Base-by-base conservation (phyloP, 2,329 filamentous ascomycete species). In the Aspergillus pseudoterreus region DNA sequence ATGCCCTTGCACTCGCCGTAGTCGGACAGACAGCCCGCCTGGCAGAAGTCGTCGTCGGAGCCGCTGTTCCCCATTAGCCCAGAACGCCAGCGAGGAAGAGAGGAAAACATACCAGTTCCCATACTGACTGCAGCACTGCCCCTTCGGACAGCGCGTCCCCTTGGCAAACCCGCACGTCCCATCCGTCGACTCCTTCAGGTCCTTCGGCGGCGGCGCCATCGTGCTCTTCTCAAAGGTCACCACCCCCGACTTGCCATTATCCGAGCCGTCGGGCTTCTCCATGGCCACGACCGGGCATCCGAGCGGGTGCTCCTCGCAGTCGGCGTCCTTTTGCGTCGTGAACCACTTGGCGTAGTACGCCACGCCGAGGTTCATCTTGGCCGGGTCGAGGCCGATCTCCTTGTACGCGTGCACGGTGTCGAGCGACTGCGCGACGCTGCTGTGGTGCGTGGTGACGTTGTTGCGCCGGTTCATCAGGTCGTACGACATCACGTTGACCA, bases 271-370 rank as follows among this genome's bases (percentile, higher is more conserved):
- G 0, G 81, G 75, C 44, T 82, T 77, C 67, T 89, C 85, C 52
- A 87, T 76, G 3, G 74, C 64, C 11, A 78, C 76, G 0, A 83
- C 82, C 4, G 77, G 75, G 64, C 85, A 88, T 21, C 82, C 83
- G 6, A 85, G 66, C 0, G 83, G 77, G 3, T 71, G 53, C 1
- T 66, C 54, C 2, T 62, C 60, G 60, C 81, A 84, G 14, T 75
- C 67, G 42, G 63, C 75, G 0, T 74, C 65, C 5, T 78, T 72
- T 45, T 79, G 73, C 2, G 79, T 82, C 45, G 71, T 75, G 70
- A 87, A 88, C 70, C 78, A 88, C 63, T 88, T 88, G 43, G 81
- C 79, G 65, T 88, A 88, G 63, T 85, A 87, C 2, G 83, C 82
- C 49, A 89, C 80, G 0, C 86, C 85, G 2, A 88, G 74, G 55